A percentile compares a stretch with the other conserved stretches of the same genome.
Conservation (phyloP, 2,329 filamentous ascomycete genomes). For the Exophiala mesophila region DNA sequence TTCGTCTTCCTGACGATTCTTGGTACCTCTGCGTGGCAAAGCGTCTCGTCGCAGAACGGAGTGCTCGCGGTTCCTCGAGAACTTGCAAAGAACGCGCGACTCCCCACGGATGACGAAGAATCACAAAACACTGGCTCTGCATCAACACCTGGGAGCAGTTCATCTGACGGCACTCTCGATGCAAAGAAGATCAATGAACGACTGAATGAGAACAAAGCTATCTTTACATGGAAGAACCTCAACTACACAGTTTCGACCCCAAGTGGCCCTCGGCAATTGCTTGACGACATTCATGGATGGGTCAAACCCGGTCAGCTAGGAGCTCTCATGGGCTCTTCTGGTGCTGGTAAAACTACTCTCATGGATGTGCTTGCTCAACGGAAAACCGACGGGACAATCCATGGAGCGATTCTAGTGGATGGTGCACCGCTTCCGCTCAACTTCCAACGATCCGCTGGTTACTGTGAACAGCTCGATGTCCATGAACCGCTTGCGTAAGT, state of each 20-base stretch:
- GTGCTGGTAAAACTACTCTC: constrained; percentile 77
- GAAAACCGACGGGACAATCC: constrained; percentile 58
- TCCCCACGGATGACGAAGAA: constrained; percentile 50
- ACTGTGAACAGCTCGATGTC: constrained; percentile 66
- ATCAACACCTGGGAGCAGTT: constrained; percentile 31
- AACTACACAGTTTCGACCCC: constrained; percentile 68
- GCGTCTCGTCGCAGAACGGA: constrained; percentile 46
- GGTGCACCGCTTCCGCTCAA: constrained; percentile 55
- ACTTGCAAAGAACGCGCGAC: constrained; percentile 51
- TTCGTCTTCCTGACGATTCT: constrained; percentile 56
- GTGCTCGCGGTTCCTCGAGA: constrained; percentile 68
- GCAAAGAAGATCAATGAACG: constrained; percentile 40
- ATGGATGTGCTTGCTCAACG: constrained; percentile 72
- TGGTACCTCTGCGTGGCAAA: constrained; percentile 53
- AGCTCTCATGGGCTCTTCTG: constrained; percentile 73
- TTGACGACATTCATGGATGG: constrained; percentile 68
- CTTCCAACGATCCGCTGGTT: constrained; percentile 67
- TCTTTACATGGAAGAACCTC: constrained; percentile 67
- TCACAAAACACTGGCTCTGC: constrained; percentile 33
- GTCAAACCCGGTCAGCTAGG: constrained; percentile 75
- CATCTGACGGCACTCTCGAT: constrained; percentile 18
- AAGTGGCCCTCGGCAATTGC: constrained; percentile 55
- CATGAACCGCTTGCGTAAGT: constrained; percentile 59
- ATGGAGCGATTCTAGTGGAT: constrained; percentile 66
- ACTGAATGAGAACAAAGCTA: constrained; percentile 54